Evolutionary conservation across 331 rosid species (phyloP).

Genomic region (Pyracantha coccinea): DNA sequence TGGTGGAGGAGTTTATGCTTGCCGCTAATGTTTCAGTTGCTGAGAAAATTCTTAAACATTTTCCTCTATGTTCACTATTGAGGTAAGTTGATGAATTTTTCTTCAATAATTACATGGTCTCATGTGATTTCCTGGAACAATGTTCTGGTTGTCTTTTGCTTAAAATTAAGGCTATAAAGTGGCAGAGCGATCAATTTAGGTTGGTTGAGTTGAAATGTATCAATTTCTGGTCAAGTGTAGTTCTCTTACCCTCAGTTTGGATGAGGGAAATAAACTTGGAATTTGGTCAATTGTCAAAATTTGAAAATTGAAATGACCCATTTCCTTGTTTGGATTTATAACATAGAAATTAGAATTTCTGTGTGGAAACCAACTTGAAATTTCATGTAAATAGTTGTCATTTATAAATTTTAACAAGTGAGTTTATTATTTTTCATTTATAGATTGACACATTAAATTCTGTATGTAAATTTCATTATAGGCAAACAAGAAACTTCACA

Average conservation of each 20-base stretch:
- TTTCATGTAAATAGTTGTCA: no score
- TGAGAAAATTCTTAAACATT: constrained; percentile 69
- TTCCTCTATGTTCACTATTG: constrained; percentile 68
- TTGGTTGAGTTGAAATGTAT: neutral
- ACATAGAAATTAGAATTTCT: no score
- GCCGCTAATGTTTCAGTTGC: constrained; percentile 97
- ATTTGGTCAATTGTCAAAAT: no score
- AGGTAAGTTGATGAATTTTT: constrained; percentile 37
- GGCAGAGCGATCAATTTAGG: neutral
- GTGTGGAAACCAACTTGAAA: no score
- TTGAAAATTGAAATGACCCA: no score
- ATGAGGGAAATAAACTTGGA: no score
- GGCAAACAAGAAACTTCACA: no score
- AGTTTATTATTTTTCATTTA: no score
- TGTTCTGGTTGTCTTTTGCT: neutral
- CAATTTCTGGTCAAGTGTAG: neutral
- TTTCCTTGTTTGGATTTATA: no score
- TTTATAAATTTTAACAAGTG: no score
- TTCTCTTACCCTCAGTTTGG: neutral
- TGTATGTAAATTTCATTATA: no score
- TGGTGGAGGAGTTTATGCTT: constrained; percentile 99
- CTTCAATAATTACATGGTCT: neutral
- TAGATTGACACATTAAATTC: no score
- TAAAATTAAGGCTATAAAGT: neutral
- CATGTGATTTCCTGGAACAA: neutral